Base-by-base conservation (phyloP, 179 eudicot species). In the Beta lomatogona region DNA sequence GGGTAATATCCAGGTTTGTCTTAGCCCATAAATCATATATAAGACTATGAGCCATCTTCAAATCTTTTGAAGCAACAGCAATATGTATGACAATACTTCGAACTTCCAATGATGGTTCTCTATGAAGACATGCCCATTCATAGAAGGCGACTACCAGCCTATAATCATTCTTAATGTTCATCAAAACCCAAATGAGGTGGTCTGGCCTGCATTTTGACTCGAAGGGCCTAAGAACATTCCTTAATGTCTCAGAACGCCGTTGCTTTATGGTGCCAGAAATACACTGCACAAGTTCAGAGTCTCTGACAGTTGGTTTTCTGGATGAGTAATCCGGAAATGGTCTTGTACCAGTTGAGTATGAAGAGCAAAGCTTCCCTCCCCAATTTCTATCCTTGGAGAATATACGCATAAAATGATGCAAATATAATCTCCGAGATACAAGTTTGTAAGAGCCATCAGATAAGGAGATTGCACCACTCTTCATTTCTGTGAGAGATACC, bases 301-400 rank as follows among this genome's bases (percentile, higher is more conserved):
- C 98, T 79, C 79, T 80, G 28, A 89, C 82, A 48, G 88, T 85
- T 66, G 94, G 98, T 75, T 87, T 92, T 80, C 83, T 92, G 0
- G 95, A 93, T 52, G 94, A 92, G 85, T 88, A 95, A 87, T 87
- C 91, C 12, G 95, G 99, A 73, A 94, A 94, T 12, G 92, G 93
- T 79, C 99, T 87, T 46, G 80, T 45, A 76, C 65, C 82, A 53
- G 86, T 73, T 57, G 89, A 89, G 70, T 85, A 83, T 9, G 86
- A 76, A 53, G 90, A 2, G 45, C 81, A 83, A 12, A 71, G 74
- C 22, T 69, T 87, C 66, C 53, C 85, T 44, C 83, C 66, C 61
- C 77, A 59, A 81, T 9, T 73, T 65, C 66, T 72, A 78, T 82
- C 83, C 76, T 59, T 79, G 21, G 75, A 71, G 45, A 57, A 80